phyloP scores from a whole-genome alignment of 257 asterid species.

The Verbena officinalis region DNA sequence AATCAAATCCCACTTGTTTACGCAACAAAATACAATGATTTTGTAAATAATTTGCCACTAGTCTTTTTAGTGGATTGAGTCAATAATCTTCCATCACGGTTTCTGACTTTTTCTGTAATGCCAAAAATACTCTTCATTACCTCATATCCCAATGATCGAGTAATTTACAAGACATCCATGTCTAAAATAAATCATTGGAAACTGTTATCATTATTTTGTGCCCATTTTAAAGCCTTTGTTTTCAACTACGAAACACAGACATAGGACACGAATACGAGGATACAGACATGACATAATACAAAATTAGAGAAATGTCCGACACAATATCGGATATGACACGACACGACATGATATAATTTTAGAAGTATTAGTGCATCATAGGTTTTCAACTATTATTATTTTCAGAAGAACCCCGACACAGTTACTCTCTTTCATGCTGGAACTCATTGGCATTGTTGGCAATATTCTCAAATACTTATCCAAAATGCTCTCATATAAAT shows the following conservation, averaged over 20 bases:
- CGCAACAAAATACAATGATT: slow-evolving; percentile 11
- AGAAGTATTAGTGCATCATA: not conserved
- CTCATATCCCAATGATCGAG: too few relatives aligned
- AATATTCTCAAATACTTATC: too few relatives aligned
- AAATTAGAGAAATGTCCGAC: too few relatives aligned
- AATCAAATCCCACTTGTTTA: slow-evolving; percentile 30
- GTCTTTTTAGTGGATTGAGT: slow-evolving; percentile 17
- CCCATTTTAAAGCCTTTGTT: not conserved
- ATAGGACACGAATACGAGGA: too few relatives aligned
- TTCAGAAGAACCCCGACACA: slow-evolving; percentile 26
- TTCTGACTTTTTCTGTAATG: slow-evolving; percentile 10
- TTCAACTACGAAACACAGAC: too few relatives aligned
- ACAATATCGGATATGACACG: too few relatives aligned
- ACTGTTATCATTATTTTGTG: slow-evolving; percentile 1
- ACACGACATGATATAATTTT: too few relatives aligned
- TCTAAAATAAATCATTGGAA: slow-evolving; percentile 24
- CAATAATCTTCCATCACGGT: slow-evolving; percentile 28
- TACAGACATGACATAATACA: too few relatives aligned
- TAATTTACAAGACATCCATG: slow-evolving; percentile 9
- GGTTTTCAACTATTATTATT: slow-evolving; percentile 8
- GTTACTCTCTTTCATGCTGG: slow-evolving; percentile 35
- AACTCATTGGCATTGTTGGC: slow-evolving; percentile 31
- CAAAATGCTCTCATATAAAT: too few relatives aligned
- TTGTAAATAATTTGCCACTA: slow-evolving; percentile 14
- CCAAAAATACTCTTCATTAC: too few relatives aligned